These are phyloP conservation scores for Blastomyces gilchristii DNA, from an alignment of 2,329 filamentous ascomycete genomes.

Conservation along the genomic window DNA sequence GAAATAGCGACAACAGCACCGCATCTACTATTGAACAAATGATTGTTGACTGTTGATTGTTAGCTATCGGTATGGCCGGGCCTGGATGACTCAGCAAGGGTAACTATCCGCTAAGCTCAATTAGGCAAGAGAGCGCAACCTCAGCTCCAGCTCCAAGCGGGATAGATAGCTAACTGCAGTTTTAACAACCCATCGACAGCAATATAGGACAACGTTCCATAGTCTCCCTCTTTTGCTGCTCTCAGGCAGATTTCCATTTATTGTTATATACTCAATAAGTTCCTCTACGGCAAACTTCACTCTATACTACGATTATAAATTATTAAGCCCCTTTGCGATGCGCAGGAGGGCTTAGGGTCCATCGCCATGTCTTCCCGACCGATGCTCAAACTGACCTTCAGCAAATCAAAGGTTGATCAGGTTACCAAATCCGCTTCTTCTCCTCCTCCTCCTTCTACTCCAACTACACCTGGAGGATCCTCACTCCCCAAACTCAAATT, in stretches of 20 bases:
- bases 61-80: too few species aligned
- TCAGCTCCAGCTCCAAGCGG: not conserved
- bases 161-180: too few species aligned
- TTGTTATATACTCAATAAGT: not conserved
- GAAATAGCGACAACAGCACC: not conserved
- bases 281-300: not conserved
- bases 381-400: slow-evolving; percentile 34
- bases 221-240: not conserved
- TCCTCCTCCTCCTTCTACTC: slow-evolving; percentile 16
- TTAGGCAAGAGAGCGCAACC: not conserved
- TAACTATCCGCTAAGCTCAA: not conserved
- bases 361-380: slow-evolving; percentile 30
- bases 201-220: not conserved
- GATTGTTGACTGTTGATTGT: not conserved
- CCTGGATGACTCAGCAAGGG: not conserved
- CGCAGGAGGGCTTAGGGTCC: not conserved
- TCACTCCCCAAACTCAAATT: slow-evolving; percentile 32
- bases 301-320: not conserved
- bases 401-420: slow-evolving; percentile 27
- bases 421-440: slow-evolving; percentile 17
- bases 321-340: not conserved
- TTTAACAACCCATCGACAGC: not conserved
- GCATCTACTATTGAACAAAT: not conserved
- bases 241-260: not conserved
- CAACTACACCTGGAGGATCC: slow-evolving; percentile 17